Evolutionary conservation across 306 rosid species (phyloP), one percentile per base, ranked within the genome.

Genomic region (Rubus idaeus): DNA sequence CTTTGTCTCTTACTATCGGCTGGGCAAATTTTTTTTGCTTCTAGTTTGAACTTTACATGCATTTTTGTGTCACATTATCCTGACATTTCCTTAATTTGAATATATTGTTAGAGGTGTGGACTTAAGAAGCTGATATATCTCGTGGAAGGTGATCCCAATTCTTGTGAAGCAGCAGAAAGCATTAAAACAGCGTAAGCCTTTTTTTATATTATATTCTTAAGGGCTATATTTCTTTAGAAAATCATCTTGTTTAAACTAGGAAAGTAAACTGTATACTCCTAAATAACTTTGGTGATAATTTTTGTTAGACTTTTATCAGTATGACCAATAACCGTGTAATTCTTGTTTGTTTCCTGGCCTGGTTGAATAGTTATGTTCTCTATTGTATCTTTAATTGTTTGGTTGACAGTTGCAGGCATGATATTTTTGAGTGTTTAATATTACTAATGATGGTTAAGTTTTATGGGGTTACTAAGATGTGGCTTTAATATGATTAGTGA

Each of bases 91-190:
- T 83, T 69, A 21, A 77, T 41, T 79, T 86, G 82, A 72, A 40
- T 63, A 10, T 30, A 63, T 80, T 81, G 81, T 58, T 58, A 92
- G 98, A 90, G 98, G 83, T 95, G 96, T 78, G 98, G 98, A 69
- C 85, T 95, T 67, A 91, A 87, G 84, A 95, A 88, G 85, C 84
- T 92, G 88, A 90, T 95, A 83, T 95, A 95, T 90, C 91, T 95
- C 9, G 97, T 95, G 81, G 97, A 95, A 87, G 98, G 98, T 72
- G 98, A 94, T 76, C 95, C 96, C 75, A 92, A 94, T 89, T 72
- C 93, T 79, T 90, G 95, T 44, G 97, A 94, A 88, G 97, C 93
- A 60, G 90, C 97, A 9, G 98, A 94, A 77, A 92, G 97, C 88
- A 87, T 94, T 77, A 94, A 94, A 89, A 94, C 98, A 69, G 98